Base-by-base conservation (phyloP, 306 rosid species). In the Sicyos baderoa region DNA sequence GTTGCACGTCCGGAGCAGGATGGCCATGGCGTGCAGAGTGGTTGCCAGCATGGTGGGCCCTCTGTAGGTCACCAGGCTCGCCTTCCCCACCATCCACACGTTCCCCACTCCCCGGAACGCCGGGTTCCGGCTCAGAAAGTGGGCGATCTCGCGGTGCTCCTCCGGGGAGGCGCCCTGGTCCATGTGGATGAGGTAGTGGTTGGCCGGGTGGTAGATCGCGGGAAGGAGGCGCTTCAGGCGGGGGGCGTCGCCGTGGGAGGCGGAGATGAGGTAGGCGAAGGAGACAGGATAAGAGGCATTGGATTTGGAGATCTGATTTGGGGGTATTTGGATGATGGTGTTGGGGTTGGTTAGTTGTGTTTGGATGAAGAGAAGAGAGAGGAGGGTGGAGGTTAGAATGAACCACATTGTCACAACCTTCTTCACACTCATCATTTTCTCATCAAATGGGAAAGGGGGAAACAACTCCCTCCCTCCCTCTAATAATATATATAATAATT, bases 31-130 rank as follows among this genome's bases (percentile, higher is more conserved):
- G 75, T 92, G 96, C 40, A 92, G 90, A 55, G 97, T 92, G 21
- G 95, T 89, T 13, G 97, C 88, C 64, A 92, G 91, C 97, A 92
- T 92, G 1, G 96, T 92, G 21, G 97, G 96, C 48, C 97, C 97
- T 81, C 91, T 87, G 0, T 92, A 92, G 0, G 97, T 92, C 1
- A 92, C 96, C 85, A 87, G 79, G 76, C 86, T 92, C 0, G 87
- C 82, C 49, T 92, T 92, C 23, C 85, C 85, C 55, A 92, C 89
- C 19, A 89, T 22, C 97, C 95, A 89, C 56, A 92, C 95, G 72
- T 92, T 92, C 48, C 97, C 95, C 27, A 87, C 82, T 79, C 77
- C 54, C 17, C 85, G 66, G 77, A 78, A 87, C 37, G 87, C 96
- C 13, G 85, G 82, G 29, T 89, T 88, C n/a, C 50, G 68, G 0